Percentiles rank a stretch among this genome's conserved stretches.
Conservation (phyloP, 2,329 filamentous ascomycete species). For the Tricladium varicosporioides region DNA sequence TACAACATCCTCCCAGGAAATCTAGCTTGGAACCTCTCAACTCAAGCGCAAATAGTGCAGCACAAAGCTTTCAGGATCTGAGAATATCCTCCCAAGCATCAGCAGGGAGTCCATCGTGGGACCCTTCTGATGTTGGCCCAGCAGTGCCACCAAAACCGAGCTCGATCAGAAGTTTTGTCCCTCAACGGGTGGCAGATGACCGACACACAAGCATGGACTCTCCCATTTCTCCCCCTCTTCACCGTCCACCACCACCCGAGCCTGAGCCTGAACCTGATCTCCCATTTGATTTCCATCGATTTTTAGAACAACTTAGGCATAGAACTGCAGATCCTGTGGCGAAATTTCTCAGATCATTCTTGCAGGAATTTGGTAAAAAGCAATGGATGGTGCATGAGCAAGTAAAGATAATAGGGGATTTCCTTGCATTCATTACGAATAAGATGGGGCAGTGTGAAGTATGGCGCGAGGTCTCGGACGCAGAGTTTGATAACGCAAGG, state of each 20-base stretch:
- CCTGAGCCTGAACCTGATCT: conserved; percentile 78
- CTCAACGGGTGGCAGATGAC: conserved; percentile 42
- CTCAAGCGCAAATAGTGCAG: conserved; percentile 15
- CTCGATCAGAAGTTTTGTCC: conserved; percentile 32
- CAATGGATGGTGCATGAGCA: conserved; percentile 99
- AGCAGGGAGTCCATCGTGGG: conserved; percentile 13
- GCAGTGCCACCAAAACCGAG: conserved; percentile 42
- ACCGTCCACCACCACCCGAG: conserved; percentile 67
- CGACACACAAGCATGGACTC: conserved; percentile 41
- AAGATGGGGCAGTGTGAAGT: conserved; percentile 98
- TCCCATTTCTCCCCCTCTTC: conserved; percentile 48
- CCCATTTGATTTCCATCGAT: conserved; percentile 96
- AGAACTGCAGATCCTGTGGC: conserved; percentile 98
- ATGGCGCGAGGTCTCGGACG: conserved; percentile 92
- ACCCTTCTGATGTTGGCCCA: conserved; percentile 33
- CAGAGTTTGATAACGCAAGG: conserved; percentile 95
- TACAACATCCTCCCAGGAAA: conserved; percentile 75
- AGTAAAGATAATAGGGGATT: conserved; percentile 97
- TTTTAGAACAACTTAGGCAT: conserved; percentile 92
- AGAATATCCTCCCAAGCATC: conserved; percentile 23
- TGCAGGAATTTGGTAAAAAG: conserved; percentile 92
- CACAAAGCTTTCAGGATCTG: conserved; percentile 31
- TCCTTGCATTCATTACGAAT: conserved; percentile 92
- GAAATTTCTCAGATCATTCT: conserved; percentile 89
- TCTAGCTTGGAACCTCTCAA: conserved; percentile 78